Evolutionary conservation across 345 rosid genomes (phyloP), one percentile per base, ranked within the genome.

Genomic region (Arabis alpina): DNA sequence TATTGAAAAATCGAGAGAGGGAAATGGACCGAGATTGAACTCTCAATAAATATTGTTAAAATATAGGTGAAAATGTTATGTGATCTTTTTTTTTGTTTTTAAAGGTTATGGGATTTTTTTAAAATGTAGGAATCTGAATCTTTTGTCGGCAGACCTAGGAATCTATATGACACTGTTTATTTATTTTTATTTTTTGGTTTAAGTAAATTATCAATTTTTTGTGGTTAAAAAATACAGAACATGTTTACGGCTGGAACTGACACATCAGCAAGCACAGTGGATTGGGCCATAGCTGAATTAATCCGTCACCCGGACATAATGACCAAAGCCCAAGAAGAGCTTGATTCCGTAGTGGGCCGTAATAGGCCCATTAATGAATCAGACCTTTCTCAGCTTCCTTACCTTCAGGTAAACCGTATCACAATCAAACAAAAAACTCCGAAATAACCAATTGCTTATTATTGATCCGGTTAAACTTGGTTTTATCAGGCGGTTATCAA

Each of bases 231-330:
- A 34, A 40, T 45, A 64, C 81, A 89, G 96, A 84, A 91, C 66
- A 89, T 93, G 98, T 91, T 93, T 51, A 76, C 89, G 0, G 97
- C 98, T 2, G 98, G 97, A 1, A 93, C 98, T 0, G 98, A 93
- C 81, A 93, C 98, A 44, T 79, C 97, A n/a, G 83, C 96, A 5
- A 86, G 96, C 72, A 93, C 98, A 0, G 83, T 82, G 16, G 98
- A 93, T 19, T 93, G 98, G 98, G 94, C 92, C 47, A 80, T 91
- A 19, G 91, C 98, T 0, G 98, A 93, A 40, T 74, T 93, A 0
- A 83, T 93, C 8, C 85, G 97, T 11, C 92, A 91, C 59, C 98
- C 97, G 1, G 52, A 66, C 2, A 78, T 83, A 62, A 47, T 87
- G 60, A 74, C 72, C 47, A 79, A 54, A 39, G 84, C 82, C 76